Conservation (phyloP, 495 filamentous ascomycete species). For the Tuber brumale region DNA sequence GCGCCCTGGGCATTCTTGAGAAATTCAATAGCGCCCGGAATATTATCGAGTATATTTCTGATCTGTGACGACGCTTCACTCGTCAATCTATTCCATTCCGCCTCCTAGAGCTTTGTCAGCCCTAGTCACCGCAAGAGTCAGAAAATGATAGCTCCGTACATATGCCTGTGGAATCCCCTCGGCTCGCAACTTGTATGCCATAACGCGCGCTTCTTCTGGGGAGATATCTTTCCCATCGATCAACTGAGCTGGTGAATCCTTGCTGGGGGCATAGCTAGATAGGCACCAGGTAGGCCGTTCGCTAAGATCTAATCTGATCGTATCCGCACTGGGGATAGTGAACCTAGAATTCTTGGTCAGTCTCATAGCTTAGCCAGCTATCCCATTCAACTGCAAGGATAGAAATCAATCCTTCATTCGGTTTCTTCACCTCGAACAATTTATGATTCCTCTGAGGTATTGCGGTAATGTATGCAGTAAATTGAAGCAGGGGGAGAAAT, state of each 20-base stretch:
- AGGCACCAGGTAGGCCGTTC: constrained; percentile 38
- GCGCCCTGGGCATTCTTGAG: constrained; percentile 34
- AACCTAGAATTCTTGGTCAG: constrained; percentile 16
- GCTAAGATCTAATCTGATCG: constrained; percentile 33
- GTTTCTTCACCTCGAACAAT: not conserved
- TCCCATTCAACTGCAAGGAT: not conserved
- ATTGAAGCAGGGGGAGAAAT: not conserved
- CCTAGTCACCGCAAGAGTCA: not conserved
- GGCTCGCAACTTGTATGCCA: constrained; percentile 32
- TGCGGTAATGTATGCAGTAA: not conserved
- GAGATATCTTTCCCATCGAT: constrained; percentile 42
- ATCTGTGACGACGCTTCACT: constrained; percentile 36
- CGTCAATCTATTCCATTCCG: constrained; percentile 32
- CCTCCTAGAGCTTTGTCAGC: constrained; percentile 27
- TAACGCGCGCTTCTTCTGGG: constrained; percentile 37
- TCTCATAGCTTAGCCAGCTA: not conserved
- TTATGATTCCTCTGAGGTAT: not conserved
- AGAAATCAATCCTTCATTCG: not conserved
- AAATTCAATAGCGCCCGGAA: constrained; percentile 36
- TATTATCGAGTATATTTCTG: constrained; percentile 33
- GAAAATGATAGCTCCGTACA: constrained; percentile 15
- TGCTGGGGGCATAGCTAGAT: constrained; percentile 41
- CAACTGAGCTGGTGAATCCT: constrained; percentile 39
- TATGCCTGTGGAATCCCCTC: constrained; percentile 31
- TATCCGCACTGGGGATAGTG: constrained; percentile 32